These are phyloP conservation scores for Nakataea oryzae DNA, from an alignment of 2,329 filamentous ascomycete genomes.

Conservation along the genomic window DNA sequence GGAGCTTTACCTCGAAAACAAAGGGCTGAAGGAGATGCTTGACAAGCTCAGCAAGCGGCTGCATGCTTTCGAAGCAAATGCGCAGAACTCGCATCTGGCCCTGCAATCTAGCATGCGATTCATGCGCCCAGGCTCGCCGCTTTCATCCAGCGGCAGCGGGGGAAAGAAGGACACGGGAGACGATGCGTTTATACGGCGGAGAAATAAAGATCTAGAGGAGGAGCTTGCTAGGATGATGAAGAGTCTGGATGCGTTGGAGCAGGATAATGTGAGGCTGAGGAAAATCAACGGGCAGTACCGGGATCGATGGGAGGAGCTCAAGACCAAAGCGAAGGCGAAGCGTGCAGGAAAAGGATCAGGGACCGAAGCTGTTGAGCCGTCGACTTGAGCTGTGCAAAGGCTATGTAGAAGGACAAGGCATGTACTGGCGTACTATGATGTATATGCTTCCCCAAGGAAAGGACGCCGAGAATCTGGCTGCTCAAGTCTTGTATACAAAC, in stretches of 20 bases:
- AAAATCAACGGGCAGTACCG: constrained; percentile 47
- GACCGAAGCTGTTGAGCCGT: not conserved
- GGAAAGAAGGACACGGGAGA: constrained; percentile 22
- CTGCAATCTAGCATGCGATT: constrained; percentile 74
- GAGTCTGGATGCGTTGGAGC: constrained; percentile 58
- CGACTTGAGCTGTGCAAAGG: not conserved
- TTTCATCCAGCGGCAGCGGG: constrained; percentile 16
- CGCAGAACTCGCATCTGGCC: constrained; percentile 76
- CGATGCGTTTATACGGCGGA: constrained; percentile 29
- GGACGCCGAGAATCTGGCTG: not conserved
- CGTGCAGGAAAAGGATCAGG: constrained; percentile 27
- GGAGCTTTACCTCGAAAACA: constrained; percentile 82
- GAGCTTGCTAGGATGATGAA: constrained; percentile 46
- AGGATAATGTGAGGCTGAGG: constrained; percentile 43
- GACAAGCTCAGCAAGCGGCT: constrained; percentile 80
- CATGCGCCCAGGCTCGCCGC: constrained; percentile 45
- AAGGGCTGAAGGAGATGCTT: constrained; percentile 71
- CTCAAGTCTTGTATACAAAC: not conserved
- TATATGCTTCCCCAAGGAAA: not conserved
- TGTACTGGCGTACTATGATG: not conserved
- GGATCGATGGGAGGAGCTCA: constrained; percentile 51
- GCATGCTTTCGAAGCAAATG: constrained; percentile 88
- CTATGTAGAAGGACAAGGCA: not conserved
- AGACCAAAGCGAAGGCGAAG: constrained; percentile 49
- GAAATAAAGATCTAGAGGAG: constrained; percentile 57